phyloP scores from a whole-genome alignment of 441 rosid genomes.

The Cnidoscolus chayamansa region DNA sequence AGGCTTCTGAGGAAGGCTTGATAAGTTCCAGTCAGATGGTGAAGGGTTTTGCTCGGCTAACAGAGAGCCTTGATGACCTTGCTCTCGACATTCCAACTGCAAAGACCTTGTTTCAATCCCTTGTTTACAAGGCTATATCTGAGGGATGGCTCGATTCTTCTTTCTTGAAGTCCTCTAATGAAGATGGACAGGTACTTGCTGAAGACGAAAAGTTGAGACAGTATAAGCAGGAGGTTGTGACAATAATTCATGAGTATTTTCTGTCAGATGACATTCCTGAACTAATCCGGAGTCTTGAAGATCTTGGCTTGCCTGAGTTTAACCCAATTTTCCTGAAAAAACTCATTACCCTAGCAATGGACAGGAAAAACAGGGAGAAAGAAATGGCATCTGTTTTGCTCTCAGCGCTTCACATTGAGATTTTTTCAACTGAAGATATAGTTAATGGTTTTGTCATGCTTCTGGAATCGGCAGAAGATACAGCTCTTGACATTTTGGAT shows the following conservation, averaged over 20 bases:
- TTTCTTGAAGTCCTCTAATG: constrained; percentile 38
- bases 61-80: constrained; percentile 92
- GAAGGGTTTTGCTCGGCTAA: constrained; percentile 79
- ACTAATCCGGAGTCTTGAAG: constrained; percentile 84
- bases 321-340: constrained; percentile 86
- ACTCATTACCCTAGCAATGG: constrained; percentile 91
- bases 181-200: constrained; percentile 35
- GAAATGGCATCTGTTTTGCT: constrained; percentile 99
- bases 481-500: constrained; percentile 89
- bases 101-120: constrained; percentile 52
- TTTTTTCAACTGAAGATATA: constrained; percentile 88
- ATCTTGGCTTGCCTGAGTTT: constrained; percentile 65
- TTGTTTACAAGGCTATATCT: constrained; percentile 64
- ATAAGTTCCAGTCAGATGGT: constrained; percentile 95
- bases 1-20: constrained; percentile 90
- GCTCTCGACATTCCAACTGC: constrained; percentile 94
- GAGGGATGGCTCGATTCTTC: constrained; percentile 93
- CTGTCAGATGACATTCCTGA: constrained; percentile 98
- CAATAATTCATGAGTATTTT: constrained; percentile 91
- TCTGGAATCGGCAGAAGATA: constrained; percentile 94
- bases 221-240: constrained; percentile 74
- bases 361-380: constrained; percentile 96
- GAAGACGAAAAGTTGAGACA: constrained; percentile 53
- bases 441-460: constrained; percentile 89
- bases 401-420: constrained; percentile 91